Evolutionary conservation across 805 yeast genomes (phyloP).

Genomic region (Pichia insulana): DNA sequence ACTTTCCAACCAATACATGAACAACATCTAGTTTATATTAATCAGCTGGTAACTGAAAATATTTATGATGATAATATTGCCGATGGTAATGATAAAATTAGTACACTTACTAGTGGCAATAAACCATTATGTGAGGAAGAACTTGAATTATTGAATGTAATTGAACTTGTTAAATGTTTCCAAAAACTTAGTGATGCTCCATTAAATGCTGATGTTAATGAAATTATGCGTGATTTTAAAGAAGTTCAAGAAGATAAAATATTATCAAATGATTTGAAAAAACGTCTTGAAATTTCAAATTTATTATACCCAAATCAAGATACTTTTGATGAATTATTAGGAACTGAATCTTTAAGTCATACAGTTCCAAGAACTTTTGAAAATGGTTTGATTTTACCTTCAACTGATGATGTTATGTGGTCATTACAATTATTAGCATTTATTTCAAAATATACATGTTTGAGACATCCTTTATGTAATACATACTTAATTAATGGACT

Average conservation of each 20-base stretch:
- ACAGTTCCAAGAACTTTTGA: conserved; percentile 44
- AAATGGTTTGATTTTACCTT: conserved; percentile 74
- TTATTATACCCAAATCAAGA: conserved; percentile 18
- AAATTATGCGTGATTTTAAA: conserved; percentile 15
- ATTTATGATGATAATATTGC: not conserved
- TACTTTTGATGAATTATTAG: conserved; percentile 12
- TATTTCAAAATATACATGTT: conserved; percentile 79
- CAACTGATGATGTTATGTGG: conserved; percentile 92
- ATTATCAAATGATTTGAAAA: conserved; percentile 21
- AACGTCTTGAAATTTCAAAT: conserved; percentile 23
- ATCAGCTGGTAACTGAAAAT: not conserved
- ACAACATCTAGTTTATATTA: not conserved
- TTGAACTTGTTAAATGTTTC: conserved; percentile 23
- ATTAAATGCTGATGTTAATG: not conserved
- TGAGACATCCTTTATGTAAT: conserved; percentile 65
- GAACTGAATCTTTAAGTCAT: conserved; percentile 1
- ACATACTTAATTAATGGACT: conserved; percentile 69
- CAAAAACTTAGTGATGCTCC: conserved; percentile 20
- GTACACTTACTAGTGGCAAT: not conserved
- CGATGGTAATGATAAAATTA: not conserved
- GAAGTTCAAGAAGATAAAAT: conserved; percentile 20
- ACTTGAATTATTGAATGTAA: conserved; percentile 19
- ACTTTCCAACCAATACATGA: conserved; percentile 3
- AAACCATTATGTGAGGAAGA: conserved; percentile 19
- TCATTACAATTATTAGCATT: conserved; percentile 86